Percentiles rank a stretch among this genome's conserved stretches.
Conservation (phyloP, 2,329 filamentous ascomycete genomes). For the Fusarium dlaminii region DNA sequence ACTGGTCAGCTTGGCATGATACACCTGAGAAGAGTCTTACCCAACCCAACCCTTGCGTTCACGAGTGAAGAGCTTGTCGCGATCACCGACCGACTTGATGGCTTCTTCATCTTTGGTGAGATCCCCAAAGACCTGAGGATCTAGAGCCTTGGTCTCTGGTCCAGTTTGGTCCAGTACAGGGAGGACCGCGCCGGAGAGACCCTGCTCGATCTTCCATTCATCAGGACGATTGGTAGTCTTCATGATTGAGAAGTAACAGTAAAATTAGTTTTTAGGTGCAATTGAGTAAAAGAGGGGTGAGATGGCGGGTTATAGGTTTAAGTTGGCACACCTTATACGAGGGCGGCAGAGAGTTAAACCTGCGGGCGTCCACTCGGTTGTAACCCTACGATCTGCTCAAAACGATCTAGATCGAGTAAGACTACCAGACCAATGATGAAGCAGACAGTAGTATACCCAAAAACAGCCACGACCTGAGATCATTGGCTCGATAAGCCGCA, state of each 20-base stretch:
- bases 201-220: slow-evolving; percentile 65
- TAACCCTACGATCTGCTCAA: not conserved
- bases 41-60: slow-evolving; percentile 49
- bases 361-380: not conserved
- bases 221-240: slow-evolving; percentile 48
- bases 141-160: slow-evolving; percentile 44
- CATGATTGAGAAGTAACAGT: not conserved
- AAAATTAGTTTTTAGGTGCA: not conserved
- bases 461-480: not conserved
- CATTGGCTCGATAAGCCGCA: slow-evolving; percentile 1
- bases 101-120: slow-evolving; percentile 53
- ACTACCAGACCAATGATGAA: slow-evolving; percentile 3
- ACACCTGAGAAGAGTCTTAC: slow-evolving; percentile 9
- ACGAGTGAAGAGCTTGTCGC: slow-evolving; percentile 34
- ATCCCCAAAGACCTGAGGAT: slow-evolving; percentile 42
- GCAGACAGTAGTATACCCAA: not conserved
- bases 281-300: not conserved
- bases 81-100: slow-evolving; percentile 53
- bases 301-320: not conserved
- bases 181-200: slow-evolving; percentile 56
- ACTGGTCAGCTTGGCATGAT: not conserved
- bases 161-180: slow-evolving; percentile 59
- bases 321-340: not conserved
- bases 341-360: not conserved
- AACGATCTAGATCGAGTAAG: not conserved